phyloP scores from a whole-genome alignment of 31 red algal genomes.

The Odonthalia washingtoniensis region DNA sequence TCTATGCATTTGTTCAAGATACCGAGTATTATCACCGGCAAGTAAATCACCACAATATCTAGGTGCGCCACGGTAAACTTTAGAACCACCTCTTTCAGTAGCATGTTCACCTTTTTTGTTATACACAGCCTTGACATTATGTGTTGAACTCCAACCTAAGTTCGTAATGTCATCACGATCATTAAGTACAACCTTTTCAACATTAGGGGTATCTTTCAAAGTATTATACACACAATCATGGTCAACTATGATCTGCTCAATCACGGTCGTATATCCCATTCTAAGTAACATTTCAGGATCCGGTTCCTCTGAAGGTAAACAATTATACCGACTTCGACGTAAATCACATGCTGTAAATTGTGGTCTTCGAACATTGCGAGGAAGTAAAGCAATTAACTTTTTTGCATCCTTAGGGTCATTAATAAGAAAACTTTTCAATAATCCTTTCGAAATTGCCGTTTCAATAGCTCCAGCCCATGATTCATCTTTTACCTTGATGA shows the following conservation, averaged over 20 bases:
- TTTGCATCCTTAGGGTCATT: conserved; percentile 61
- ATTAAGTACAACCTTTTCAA: conserved; percentile 83
- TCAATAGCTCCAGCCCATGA: conserved; percentile 89
- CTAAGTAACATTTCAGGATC: neutral
- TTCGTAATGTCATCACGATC: conserved; percentile 57
- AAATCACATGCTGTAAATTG: conserved; percentile 51
- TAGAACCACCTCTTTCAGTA: conserved; percentile 54
- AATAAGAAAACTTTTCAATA: conserved; percentile 83
- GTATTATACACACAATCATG: conserved; percentile 79
- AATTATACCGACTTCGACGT: conserved; percentile 39
- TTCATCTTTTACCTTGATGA: conserved; percentile 72
- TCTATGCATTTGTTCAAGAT: conserved; percentile 33
- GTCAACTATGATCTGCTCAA: conserved; percentile 53
- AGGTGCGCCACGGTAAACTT: conserved; percentile 57
- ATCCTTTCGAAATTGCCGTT: conserved; percentile 48
- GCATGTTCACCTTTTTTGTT: conserved; percentile 62
- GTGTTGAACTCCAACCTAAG: conserved; percentile 58
- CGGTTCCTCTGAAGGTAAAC: conserved; percentile 1
- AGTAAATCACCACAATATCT: conserved; percentile 32
- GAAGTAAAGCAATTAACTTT: conserved; percentile 52
- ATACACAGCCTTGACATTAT: conserved; percentile 53
- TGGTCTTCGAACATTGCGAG: conserved; percentile 37
- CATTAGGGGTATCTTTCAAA: conserved; percentile 79
- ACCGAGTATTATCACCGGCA: conserved; percentile 58
- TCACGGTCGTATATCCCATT: conserved; percentile 52